Conservation (phyloP, 805 yeast genomes). For the Cephaloascus albidus region DNA sequence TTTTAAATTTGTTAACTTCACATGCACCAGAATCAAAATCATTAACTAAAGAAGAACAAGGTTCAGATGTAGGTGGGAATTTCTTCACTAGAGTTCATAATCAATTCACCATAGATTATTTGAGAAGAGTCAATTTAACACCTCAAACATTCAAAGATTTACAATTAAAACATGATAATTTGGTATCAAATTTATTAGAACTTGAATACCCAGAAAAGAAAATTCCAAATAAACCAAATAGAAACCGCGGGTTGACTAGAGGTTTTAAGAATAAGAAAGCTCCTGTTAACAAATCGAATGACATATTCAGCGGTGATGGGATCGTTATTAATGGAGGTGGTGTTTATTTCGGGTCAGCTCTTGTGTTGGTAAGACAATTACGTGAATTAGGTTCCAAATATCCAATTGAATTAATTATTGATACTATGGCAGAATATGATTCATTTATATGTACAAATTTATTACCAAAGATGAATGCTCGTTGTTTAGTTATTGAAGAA, state of each 20-base stretch:
- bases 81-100: neutral
- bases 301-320: conserved; percentile 19
- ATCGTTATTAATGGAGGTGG: conserved; percentile 24
- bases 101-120: neutral
- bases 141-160: conserved; percentile 11
- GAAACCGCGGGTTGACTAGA: too few relatives aligned
- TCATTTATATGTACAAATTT: conserved; percentile 16
- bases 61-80: conserved; percentile 2
- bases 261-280: too few relatives aligned
- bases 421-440: conserved; percentile 14
- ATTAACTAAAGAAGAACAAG: conserved; percentile 8
- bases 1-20: neutral
- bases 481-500: conserved; percentile 16
- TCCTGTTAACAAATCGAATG: too few relatives aligned
- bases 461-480: conserved; percentile 14
- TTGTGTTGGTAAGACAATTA: conserved; percentile 18
- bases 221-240: too few relatives aligned
- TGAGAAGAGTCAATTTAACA: neutral
- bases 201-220: conserved; percentile 18
- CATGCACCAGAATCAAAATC: conserved; percentile 5
- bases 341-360: conserved; percentile 15
- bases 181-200: conserved; percentile 14
- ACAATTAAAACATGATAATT: conserved; percentile 14
- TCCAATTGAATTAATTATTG: conserved; percentile 24
- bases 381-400: conserved; percentile 20